These are phyloP conservation scores for Cyberlindnera petersonii DNA, from an alignment of 805 yeast genomes.

Conservation along the genomic window DNA sequence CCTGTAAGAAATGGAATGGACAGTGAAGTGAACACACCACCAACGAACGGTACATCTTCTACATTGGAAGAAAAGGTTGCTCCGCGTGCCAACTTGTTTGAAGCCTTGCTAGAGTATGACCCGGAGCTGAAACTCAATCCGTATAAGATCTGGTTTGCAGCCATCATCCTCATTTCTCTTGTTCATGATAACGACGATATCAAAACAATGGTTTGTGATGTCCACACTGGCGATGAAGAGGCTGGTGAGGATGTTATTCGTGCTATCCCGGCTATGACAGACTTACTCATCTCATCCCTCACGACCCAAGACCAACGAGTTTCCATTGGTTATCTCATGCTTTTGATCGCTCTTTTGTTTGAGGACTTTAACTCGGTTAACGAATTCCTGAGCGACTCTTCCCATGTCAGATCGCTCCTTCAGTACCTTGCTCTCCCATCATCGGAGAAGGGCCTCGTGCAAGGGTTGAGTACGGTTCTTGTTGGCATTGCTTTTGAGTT, in stretches of 20 bases:
- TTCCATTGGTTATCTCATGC: constrained; percentile 71
- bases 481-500: constrained; percentile 83
- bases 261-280: constrained; percentile 73
- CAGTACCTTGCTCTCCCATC: constrained; percentile 54
- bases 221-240: constrained; percentile 55
- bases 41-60: constrained; percentile 4
- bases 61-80: constrained; percentile 18
- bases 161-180: constrained; percentile 57
- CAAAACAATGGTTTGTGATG: constrained; percentile 42
- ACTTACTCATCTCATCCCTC: constrained; percentile 63
- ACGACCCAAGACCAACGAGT: constrained; percentile 67
- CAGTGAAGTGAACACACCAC: not conserved
- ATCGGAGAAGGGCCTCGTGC: constrained; percentile 53
- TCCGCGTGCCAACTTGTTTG: constrained; percentile 59
- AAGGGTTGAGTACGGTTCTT: constrained; percentile 68
- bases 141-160: constrained; percentile 80
- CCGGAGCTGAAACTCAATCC: constrained; percentile 74
- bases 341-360: constrained; percentile 71
- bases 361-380: constrained; percentile 74
- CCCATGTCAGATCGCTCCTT: constrained; percentile 63
- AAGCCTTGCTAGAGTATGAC: constrained; percentile 72
- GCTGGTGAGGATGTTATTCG: constrained; percentile 67
- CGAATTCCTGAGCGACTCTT: constrained; percentile 65
- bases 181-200: constrained; percentile 52
- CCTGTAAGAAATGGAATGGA: constrained; percentile 1